Evolutionary conservation across 768 basidiomycete genomes (phyloP).

Genomic region (Suillus placidus): DNA sequence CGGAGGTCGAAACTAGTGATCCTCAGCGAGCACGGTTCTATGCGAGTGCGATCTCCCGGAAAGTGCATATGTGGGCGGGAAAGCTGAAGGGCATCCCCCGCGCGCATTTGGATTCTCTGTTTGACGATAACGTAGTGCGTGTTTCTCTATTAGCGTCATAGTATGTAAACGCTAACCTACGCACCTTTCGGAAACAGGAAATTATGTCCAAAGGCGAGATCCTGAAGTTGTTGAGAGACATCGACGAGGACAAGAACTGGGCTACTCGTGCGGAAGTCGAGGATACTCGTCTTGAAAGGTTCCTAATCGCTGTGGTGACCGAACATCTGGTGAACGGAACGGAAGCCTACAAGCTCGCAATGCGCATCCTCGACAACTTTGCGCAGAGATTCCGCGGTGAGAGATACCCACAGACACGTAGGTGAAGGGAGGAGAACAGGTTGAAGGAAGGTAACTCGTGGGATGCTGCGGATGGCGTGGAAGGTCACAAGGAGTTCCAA

Average conservation of each 20-base stretch:
- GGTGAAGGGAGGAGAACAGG: conserved; percentile 8
- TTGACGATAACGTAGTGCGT: background rate
- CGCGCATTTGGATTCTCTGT: background rate
- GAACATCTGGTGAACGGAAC: conserved; percentile 3
- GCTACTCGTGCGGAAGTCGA: conserved; percentile 23
- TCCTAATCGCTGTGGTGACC: conserved; percentile 7
- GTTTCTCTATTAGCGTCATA: background rate
- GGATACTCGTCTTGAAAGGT: conserved; percentile 12
- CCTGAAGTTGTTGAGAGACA: conserved; percentile 23
- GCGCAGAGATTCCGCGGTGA: conserved; percentile 23
- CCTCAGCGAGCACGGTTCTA: background rate
- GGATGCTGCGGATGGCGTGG: background rate
- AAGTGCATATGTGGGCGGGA: conserved; percentile 21
- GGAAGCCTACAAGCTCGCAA: conserved; percentile 17
- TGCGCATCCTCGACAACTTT: conserved; percentile 24
- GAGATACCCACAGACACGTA: background rate
- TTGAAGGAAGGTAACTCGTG: background rate
- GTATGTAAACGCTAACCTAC: background rate
- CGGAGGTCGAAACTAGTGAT: background rate
- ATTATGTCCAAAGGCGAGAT: conserved; percentile 13
- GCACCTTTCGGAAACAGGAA: background rate
- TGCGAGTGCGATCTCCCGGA: background rate
- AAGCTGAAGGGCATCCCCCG: conserved; percentile 11
- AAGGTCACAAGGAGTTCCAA: background rate
- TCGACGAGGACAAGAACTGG: conserved; percentile 24